Percentiles rank a stretch among this genome's conserved stretches.
Evolutionary conservation across 1,284 basidiomycete species (phyloP).

Genomic region (Fereydounia khargensis): DNA sequence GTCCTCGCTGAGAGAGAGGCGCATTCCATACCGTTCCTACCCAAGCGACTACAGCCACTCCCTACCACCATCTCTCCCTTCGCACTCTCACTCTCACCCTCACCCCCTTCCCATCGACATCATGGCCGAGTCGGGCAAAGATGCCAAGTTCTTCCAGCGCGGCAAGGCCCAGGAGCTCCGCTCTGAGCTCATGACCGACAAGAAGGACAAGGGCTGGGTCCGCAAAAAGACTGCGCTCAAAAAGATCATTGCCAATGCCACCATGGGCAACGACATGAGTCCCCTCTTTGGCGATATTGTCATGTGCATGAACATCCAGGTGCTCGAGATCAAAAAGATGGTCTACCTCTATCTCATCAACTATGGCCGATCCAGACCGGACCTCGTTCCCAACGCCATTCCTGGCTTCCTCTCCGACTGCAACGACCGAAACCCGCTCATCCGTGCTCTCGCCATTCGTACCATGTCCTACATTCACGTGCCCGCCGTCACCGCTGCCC

Average conservation of each 20-base stretch:
- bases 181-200: slow-evolving; percentile 50
- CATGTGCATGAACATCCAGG: slow-evolving; percentile 95
- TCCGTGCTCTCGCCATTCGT: slow-evolving; percentile 90
- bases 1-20: too few species aligned
- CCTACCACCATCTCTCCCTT: background rate
- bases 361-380: slow-evolving; percentile 96
- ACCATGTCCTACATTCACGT: slow-evolving; percentile 97
- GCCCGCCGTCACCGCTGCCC: slow-evolving; percentile 98
- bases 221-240: slow-evolving; percentile 98
- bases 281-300: slow-evolving; percentile 91
- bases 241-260: slow-evolving; percentile 76
- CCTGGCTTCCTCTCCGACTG: slow-evolving; percentile 68
- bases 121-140: slow-evolving; percentile 47
- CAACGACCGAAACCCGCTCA: slow-evolving; percentile 91
- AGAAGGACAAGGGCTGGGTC: slow-evolving; percentile 93
- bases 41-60: too few species aligned
- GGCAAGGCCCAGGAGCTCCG: slow-evolving; percentile 54
- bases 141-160: slow-evolving; percentile 56
- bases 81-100: background rate
- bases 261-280: slow-evolving; percentile 92
- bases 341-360: slow-evolving; percentile 99
- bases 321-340: slow-evolving; percentile 92
- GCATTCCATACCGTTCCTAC: too few species aligned
- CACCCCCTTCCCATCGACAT: background rate
- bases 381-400: slow-evolving; percentile 93